phyloP scores from a whole-genome alignment of 768 basidiomycete genomes.

The Kwoniella sp. region DNA sequence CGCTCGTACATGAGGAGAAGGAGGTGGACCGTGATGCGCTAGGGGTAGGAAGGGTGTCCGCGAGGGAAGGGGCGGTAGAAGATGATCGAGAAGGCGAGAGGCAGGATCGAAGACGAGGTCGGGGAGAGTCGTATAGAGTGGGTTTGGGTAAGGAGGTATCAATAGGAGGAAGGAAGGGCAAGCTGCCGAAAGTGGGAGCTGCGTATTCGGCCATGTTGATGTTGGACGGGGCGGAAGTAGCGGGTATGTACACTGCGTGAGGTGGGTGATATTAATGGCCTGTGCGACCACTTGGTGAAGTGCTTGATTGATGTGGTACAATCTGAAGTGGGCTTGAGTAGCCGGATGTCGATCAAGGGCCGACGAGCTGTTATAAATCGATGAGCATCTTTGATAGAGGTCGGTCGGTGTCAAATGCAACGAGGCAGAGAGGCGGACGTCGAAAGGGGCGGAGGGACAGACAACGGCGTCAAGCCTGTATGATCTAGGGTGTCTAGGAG shows the following conservation, averaged over 20 bases:
- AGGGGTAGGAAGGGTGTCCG: neutral
- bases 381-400: slow-evolving; percentile 7
- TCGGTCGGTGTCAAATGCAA: neutral
- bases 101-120: slow-evolving; percentile 13
- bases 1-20: slow-evolving; percentile 22
- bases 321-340: too few relatives aligned
- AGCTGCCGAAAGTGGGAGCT: too few relatives aligned
- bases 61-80: neutral
- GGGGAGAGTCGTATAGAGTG: neutral
- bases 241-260: too few relatives aligned
- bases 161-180: too few relatives aligned
- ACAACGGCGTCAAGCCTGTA: too few relatives aligned
- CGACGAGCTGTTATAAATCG: slow-evolving; percentile 2
- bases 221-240: too few relatives aligned
- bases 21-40: slow-evolving; percentile 23
- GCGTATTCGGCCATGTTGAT: too few relatives aligned
- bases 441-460: too few relatives aligned
- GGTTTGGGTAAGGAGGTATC: neutral
- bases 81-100: slow-evolving; percentile 14
- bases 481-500: too few relatives aligned
- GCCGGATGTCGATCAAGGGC: neutral
- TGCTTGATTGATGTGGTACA: too few relatives aligned
- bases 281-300: too few relatives aligned
- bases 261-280: too few relatives aligned
- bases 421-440: neutral